These are phyloP conservation scores for Jaltomata sinuosa DNA, from an alignment of 257 asterid genomes.

Conservation along the genomic window DNA sequence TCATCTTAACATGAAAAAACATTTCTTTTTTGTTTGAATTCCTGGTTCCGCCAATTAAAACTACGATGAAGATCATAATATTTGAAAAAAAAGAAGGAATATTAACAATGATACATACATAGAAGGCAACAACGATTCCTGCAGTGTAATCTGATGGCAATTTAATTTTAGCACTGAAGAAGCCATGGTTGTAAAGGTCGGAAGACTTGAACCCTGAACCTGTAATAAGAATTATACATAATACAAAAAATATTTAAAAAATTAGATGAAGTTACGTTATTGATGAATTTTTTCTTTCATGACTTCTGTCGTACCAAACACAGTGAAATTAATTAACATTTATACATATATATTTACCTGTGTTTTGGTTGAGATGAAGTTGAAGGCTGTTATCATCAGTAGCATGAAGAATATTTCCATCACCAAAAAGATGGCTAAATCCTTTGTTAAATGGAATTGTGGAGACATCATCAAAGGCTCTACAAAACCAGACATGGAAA, in stretches of 20 bases:
- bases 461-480: conserved; percentile 26
- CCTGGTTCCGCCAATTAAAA: too few species aligned
- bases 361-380: conserved; percentile 66
- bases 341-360: conserved; percentile 30
- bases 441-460: conserved; percentile 46
- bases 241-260: neutral
- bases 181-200: conserved; percentile 71
- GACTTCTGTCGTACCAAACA: neutral
- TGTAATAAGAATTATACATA: conserved; percentile 10
- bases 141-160: conserved; percentile 88
- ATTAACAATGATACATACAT: conserved; percentile 28
- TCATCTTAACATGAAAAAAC: too few species aligned
- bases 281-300: neutral
- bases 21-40: too few species aligned
- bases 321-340: neutral
- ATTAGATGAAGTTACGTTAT: neutral
- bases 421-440: conserved; percentile 66
- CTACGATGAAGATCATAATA: neutral
- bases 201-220: conserved; percentile 93
- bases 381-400: conserved; percentile 41
- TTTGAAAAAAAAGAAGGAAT: too few species aligned
- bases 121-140: conserved; percentile 88
- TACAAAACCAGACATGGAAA: conserved; percentile 18
- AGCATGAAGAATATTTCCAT: conserved; percentile 43
- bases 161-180: conserved; percentile 84